Evolutionary conservation across 176 grass and related monocot genomes (phyloP).

Genomic region (Dendrocalamus sinicus): DNA sequence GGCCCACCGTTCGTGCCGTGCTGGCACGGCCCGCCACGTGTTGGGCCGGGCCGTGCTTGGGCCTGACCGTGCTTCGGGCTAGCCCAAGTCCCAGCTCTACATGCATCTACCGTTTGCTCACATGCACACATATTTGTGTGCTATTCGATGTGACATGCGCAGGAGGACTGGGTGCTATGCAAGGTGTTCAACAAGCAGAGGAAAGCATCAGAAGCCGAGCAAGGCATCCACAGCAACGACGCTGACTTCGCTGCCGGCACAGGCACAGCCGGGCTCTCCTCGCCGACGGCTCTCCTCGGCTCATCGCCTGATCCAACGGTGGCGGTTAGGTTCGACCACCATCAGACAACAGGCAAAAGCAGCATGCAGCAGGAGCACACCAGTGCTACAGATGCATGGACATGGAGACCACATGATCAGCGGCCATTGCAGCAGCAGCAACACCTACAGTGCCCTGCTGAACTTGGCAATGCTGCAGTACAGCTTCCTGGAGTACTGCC

Average conservation of each 20-base stretch:
- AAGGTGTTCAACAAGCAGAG: slow-evolving; percentile 66
- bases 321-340: neutral
- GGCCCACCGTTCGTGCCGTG: too few species aligned
- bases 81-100: too few species aligned
- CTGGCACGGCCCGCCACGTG: too few species aligned
- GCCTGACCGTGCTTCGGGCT: too few species aligned
- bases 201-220: slow-evolving; percentile 35
- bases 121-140: neutral
- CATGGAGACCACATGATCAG: neutral
- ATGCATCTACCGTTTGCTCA: neutral
- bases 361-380: neutral
- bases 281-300: neutral
- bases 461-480: slow-evolving; percentile 35
- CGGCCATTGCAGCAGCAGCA: neutral
- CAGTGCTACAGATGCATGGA: neutral
- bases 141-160: neutral
- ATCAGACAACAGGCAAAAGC: neutral
- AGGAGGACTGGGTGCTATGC: slow-evolving; percentile 84
- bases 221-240: neutral
- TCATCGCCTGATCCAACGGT: neutral
- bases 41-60: too few species aligned
- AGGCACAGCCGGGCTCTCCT: slow-evolving; percentile 28
- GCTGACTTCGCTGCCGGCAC: neutral
- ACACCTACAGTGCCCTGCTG: neutral
- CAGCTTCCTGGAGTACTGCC: slow-evolving; percentile 30